Conservation (phyloP, 495 filamentous ascomycete genomes). For the Xylaria telfairii region DNA sequence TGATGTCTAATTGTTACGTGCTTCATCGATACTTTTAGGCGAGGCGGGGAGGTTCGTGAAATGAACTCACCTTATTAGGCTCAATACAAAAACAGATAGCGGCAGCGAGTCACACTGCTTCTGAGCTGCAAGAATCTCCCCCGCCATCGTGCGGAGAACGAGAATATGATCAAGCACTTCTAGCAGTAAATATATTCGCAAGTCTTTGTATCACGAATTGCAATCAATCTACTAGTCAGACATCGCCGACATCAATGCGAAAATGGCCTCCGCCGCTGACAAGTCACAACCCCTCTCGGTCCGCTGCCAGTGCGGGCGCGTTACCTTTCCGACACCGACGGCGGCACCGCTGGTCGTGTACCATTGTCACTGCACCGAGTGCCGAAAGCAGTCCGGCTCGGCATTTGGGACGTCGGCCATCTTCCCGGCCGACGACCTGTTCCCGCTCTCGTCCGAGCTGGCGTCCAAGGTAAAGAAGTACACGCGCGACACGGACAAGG, state of each 20-base stretch:
- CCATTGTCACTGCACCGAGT: conserved; percentile 67
- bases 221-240: not conserved
- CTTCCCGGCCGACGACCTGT: conserved; percentile 48
- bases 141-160: not conserved
- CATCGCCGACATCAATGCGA: not conserved
- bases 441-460: conserved; percentile 53
- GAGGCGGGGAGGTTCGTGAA: too few relatives aligned
- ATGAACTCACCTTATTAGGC: not conserved
- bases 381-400: conserved; percentile 62
- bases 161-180: not conserved
- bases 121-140: not conserved
- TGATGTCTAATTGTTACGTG: too few relatives aligned
- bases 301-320: conserved; percentile 59
- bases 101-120: not conserved
- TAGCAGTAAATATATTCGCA: not conserved
- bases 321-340: conserved; percentile 55
- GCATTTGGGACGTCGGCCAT: conserved; percentile 64
- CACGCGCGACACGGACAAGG: conserved; percentile 42
- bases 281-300: conserved; percentile 33
- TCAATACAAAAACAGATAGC: not conserved
- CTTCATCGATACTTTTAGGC: too few relatives aligned
- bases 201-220: not conserved
- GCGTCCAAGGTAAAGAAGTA: conserved; percentile 42
- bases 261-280: not conserved
- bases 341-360: conserved; percentile 51